These are phyloP conservation scores for Leucogyrophana mollusca DNA, from an alignment of 768 basidiomycete species.

Conservation along the genomic window DNA sequence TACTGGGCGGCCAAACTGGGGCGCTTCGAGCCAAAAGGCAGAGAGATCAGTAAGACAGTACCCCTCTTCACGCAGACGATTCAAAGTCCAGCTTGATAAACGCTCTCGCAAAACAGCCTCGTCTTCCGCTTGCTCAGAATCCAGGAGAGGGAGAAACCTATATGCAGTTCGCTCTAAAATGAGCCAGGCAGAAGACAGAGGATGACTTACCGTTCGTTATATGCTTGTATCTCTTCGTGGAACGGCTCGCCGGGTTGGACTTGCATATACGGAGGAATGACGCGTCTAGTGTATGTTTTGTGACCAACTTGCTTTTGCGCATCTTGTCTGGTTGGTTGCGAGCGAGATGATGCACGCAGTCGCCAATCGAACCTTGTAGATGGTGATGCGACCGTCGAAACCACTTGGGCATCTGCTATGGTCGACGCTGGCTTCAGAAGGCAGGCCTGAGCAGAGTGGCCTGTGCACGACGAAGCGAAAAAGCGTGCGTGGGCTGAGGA, in stretches of 20 bases:
- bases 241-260: constrained; percentile 39
- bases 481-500: constrained; percentile 7
- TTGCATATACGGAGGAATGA: constrained; percentile 32
- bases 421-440: constrained; percentile 13
- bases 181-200: background rate
- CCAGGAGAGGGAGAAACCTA: constrained; percentile 48
- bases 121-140: constrained; percentile 64
- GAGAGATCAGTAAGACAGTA: constrained; percentile 66
- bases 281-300: constrained; percentile 35
- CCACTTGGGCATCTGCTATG: constrained; percentile 22
- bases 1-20: constrained; percentile 61
- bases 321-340: constrained; percentile 11
- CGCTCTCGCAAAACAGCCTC: constrained; percentile 60
- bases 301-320: constrained; percentile 9
- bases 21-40: constrained; percentile 69
- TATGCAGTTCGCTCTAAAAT: background rate
- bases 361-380: constrained; percentile 61
- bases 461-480: constrained; percentile 11
- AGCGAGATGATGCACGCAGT: constrained; percentile 49
- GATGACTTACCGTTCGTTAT: constrained; percentile 49
- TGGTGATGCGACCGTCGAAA: constrained; percentile 21
- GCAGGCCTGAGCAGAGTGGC: constrained; percentile 6
- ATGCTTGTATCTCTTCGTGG: constrained; percentile 50
- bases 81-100: constrained; percentile 64
- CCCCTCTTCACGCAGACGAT: constrained; percentile 63